Base-by-base conservation (phyloP, 176 grass and related monocot genomes). In the Bonia amplexicaulis region DNA sequence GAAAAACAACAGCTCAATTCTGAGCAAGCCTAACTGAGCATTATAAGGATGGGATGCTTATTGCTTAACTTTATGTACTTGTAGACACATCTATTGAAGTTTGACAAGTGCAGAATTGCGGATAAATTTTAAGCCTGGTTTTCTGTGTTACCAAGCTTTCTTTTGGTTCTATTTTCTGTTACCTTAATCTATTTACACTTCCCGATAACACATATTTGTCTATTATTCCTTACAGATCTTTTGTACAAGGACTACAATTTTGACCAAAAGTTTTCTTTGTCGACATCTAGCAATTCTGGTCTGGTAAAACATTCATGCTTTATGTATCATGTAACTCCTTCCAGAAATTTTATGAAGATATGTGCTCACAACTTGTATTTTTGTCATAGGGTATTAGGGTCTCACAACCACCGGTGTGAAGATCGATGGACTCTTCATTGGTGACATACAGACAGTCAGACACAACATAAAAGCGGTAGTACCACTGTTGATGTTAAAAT, bases 221-320 rank as follows among this genome's bases (percentile, higher is more conserved):
- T 63, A 22, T 49, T 77, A 27, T 71, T 71, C 13, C 59, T 78
- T 85, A 40, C 76, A 97, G 94, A 94, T 94, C 88, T 97, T 58
- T 83, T 97, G 69, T 86, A 88, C 80, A 94, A 92, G 87, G 92
- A 94, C 86, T 97, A 94, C 88, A 94, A 85, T 78, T 97, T 97
- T 84, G 86, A 97, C 69, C 88, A 97, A 19, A 97, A 94, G 73
- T 87, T 97, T 66, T 91, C 89, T 48, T 77, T 94, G 57, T 89
- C 81, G 2, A 87, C 85, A 22, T 80, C 83, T 48, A 87, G 65
- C 74, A 16, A 45, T 82, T 79, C 90, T 84, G 94, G 88, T 77
- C 41, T 97, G 86, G 94, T 97, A 83, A 82, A 83, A 73, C 0
- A 68, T 44, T 31, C 0, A 9, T 29, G 22, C n/a, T 85, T 1